Percentiles rank a stretch among this genome's conserved stretches.
phyloP scores from a whole-genome alignment of 768 basidiomycete genomes.

The Solioccasus polychromus region DNA sequence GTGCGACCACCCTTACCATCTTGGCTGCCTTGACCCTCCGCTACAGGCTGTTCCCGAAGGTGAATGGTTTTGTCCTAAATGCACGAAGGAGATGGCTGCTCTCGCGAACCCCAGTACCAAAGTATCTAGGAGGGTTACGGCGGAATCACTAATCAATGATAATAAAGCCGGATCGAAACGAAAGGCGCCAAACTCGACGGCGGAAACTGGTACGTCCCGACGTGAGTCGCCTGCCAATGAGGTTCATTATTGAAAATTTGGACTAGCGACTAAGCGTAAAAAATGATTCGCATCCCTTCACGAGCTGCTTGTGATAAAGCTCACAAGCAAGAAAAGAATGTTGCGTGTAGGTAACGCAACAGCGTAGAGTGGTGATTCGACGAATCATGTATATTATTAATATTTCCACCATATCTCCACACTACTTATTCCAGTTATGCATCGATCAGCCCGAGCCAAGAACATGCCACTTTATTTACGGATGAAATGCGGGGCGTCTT shows the following conservation, averaged over 20 bases:
- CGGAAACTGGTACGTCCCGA: slow-evolving; percentile 35
- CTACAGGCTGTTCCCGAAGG: slow-evolving; percentile 76
- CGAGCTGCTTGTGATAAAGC: background rate
- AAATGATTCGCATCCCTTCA: slow-evolving; percentile 23
- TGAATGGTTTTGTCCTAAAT: slow-evolving; percentile 90
- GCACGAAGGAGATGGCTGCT: slow-evolving; percentile 56
- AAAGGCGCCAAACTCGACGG: slow-evolving; percentile 39
- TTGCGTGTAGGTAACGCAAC: slow-evolving; percentile 5
- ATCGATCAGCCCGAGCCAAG: no score
- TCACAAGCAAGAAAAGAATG: background rate
- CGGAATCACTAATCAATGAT: slow-evolving; percentile 7
- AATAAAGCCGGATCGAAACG: slow-evolving; percentile 39
- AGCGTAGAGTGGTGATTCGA: slow-evolving; percentile 17
- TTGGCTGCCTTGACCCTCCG: slow-evolving; percentile 77
- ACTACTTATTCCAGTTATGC: no score
- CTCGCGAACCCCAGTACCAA: slow-evolving; percentile 23
- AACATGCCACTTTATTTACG: no score
- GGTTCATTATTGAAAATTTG: background rate
- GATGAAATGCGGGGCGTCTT: no score
- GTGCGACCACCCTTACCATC: slow-evolving; percentile 91
- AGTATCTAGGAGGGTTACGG: slow-evolving; percentile 17
- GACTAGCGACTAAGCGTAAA: slow-evolving; percentile 38
- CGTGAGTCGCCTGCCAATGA: background rate
- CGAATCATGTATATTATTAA: slow-evolving; percentile 22
- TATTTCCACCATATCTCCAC: slow-evolving; percentile 16